Conservation (phyloP, 2,329 filamentous ascomycete species). For the Chaetomium strumarium region DNA sequence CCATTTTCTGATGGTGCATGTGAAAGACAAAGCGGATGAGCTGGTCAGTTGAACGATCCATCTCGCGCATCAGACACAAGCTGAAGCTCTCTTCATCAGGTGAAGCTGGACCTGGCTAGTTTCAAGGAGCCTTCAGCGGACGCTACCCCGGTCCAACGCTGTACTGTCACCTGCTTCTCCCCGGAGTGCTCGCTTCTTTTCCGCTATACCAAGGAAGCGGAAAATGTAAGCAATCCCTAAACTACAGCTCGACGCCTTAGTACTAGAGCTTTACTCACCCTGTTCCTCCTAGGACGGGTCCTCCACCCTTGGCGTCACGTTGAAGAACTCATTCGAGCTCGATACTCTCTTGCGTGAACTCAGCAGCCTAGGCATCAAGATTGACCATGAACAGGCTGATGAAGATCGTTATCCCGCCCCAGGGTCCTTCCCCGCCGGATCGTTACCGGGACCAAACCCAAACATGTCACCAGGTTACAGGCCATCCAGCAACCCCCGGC, state of each 20-base stretch:
- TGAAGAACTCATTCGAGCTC: slow-evolving; percentile 15
- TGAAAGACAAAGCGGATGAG: slow-evolving; percentile 25
- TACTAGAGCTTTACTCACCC: background rate
- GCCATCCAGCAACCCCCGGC: background rate
- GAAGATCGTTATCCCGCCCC: background rate
- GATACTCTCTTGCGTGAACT: slow-evolving; percentile 15
- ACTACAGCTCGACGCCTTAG: background rate
- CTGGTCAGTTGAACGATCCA: slow-evolving; percentile 9
- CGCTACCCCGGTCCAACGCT: background rate
- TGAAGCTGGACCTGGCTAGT: slow-evolving; percentile 18
- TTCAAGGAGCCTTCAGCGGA: slow-evolving; percentile 9
- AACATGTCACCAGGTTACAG: background rate
- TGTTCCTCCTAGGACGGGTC: background rate
- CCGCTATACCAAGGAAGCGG: slow-evolving; percentile 10
- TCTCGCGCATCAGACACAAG: too few relatives aligned
- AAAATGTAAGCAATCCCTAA: slow-evolving; percentile 1
- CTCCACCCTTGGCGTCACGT: slow-evolving; percentile 9
- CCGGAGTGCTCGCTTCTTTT: slow-evolving; percentile 15
- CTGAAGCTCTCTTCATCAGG: slow-evolving; percentile 3
- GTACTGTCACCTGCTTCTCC: slow-evolving; percentile 8
- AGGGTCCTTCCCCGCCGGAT: background rate
- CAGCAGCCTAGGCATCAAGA: slow-evolving; percentile 4
- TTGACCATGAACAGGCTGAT: slow-evolving; percentile 1
- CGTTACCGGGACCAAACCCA: background rate
- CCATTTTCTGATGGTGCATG: slow-evolving; percentile 23